Evolutionary conservation across 306 rosid genomes (phyloP), one percentile per base, ranked within the genome.

Genomic region (Lathyrus tuberosus): DNA sequence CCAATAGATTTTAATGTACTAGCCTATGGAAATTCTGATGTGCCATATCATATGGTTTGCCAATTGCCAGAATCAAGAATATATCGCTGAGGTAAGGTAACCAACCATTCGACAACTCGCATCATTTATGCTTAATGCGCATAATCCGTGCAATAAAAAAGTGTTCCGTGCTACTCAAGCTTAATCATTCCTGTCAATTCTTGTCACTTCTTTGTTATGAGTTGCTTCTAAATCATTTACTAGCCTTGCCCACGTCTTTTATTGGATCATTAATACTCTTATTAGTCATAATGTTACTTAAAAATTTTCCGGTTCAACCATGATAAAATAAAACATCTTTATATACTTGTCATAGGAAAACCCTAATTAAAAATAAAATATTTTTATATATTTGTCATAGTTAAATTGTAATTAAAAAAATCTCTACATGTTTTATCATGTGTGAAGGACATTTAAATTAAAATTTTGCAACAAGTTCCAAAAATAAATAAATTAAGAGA

Each of bases 141-240:
- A 66, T 40, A 57, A 53, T 62, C 56, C 62, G 10, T 10, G 65
- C 28, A 58, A 44, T 12, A 47, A 44, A 44, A 60, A 30, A 11
- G 24, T 69, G 44, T 56, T 71, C 59, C 22, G 35, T 65, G 48
- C 38, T 53, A 17, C 67, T 57, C 61, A 74, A 58, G 59, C 51
- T 38, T 60, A 3, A 53, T 69, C 31, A 16, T 51, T 16, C 7
- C 1, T 20, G 14, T 52, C 30, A 52, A 6, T 52, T 52, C 30
- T 52, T 20, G 14, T 52, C 30, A 52, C n/a, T 52, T 52, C 30
- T 52, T 20, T 20, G n/a, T 18, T 51, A 46, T n/a, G 8, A 33
- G 37, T 33, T 46, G 17, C 28, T 49, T 49, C 5, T 15, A 7
- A 49, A 49, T 49, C 24, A 49, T 47, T 47, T 18, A 47, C 18